phyloP scores from a whole-genome alignment of 164 flowering plant genomes.

The Macadamia integrifolia region DNA sequence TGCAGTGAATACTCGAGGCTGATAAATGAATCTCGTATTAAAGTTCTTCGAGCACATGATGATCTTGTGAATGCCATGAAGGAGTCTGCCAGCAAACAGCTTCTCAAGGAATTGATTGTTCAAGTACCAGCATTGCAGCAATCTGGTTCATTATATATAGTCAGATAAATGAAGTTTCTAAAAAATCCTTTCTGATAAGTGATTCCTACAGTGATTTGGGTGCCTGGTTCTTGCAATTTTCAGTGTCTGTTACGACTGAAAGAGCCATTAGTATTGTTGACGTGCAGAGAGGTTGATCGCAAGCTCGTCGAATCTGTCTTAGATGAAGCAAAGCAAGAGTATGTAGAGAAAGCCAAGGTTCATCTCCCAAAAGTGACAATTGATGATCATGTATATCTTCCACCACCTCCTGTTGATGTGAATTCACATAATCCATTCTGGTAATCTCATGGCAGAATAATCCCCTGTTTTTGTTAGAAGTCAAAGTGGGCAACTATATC shows the following conservation, averaged over 20 bases:
- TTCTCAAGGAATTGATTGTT: slow-evolving; percentile 50
- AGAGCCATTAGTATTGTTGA: slow-evolving; percentile 52
- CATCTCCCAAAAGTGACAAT: slow-evolving; percentile 33
- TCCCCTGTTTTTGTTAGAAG: background rate
- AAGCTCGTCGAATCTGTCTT: slow-evolving; percentile 39
- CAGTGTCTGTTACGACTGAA: slow-evolving; percentile 52
- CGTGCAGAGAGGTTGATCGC: slow-evolving; percentile 60
- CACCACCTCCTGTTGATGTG: slow-evolving; percentile 43
- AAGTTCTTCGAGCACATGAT: slow-evolving; percentile 68
- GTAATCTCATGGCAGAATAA: slow-evolving; percentile 24
- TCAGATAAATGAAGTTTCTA: background rate
- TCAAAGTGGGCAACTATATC: too few species aligned
- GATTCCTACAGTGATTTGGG: background rate
- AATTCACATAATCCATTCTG: slow-evolving; percentile 45
- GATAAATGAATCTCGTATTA: slow-evolving; percentile 64
- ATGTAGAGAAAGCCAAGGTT: slow-evolving; percentile 42
- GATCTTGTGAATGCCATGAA: slow-evolving; percentile 58
- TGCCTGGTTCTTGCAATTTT: slow-evolving; percentile 5
- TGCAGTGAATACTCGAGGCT: slow-evolving; percentile 78
- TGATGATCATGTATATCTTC: slow-evolving; percentile 47
- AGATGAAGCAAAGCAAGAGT: slow-evolving; percentile 41
- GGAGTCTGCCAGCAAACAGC: slow-evolving; percentile 51
- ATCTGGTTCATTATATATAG: background rate
- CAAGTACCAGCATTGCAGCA: slow-evolving; percentile 31
- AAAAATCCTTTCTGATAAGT: too few species aligned